Evolutionary conservation across 2,329 filamentous ascomycete genomes (phyloP), one percentile per base, ranked within the genome.

Genomic region (Hansfordia pulvinata): DNA sequence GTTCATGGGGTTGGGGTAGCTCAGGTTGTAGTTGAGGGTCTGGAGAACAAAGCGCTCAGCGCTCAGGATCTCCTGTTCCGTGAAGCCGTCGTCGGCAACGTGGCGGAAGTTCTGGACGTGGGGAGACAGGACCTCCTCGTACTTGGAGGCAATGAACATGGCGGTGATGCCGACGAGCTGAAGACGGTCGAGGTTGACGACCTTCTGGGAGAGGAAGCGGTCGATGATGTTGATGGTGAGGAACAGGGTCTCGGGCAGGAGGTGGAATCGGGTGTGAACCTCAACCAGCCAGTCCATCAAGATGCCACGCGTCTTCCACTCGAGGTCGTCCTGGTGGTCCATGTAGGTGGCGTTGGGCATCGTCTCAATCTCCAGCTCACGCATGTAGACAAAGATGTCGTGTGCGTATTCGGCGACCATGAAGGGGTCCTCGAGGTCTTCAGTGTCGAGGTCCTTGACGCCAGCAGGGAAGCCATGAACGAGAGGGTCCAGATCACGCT

Each of bases 1-100:
- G 69, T 98, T 98, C 90, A 98, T 98, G 13, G 90, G 90, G 58
- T 98, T 98, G 30, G 90, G 90, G 49, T 94, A 98, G 62, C 86
- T 94, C 37, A 98, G 74, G 50, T 98, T 88, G 53, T 94, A 98
- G 60, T 94, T 79, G 34, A 98, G 70, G 5, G 85, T 85, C 38
- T 74, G 72, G 27, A 98, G 76, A 38, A 98, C 77, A 51, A 92
- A 93, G 39, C 90, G 81, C 58, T 98, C 90, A n/a, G 90, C 90
- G 47, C 83, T 88, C 20, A 98, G 68, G 40, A 98, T 96, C 59
- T 98, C 90, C 23, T 82, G 75, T 52, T 94, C 88, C 4, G 76
- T 81, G 56, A 96, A 98, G 30, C 88, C 90, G 53, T 96, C 85
- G 46, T 98, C 90, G 46, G 90, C 85, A 42, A 98, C 86, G 45